Base-by-base conservation (phyloP, 768 basidiomycete genomes). In the Steccherinum ochraceum region DNA sequence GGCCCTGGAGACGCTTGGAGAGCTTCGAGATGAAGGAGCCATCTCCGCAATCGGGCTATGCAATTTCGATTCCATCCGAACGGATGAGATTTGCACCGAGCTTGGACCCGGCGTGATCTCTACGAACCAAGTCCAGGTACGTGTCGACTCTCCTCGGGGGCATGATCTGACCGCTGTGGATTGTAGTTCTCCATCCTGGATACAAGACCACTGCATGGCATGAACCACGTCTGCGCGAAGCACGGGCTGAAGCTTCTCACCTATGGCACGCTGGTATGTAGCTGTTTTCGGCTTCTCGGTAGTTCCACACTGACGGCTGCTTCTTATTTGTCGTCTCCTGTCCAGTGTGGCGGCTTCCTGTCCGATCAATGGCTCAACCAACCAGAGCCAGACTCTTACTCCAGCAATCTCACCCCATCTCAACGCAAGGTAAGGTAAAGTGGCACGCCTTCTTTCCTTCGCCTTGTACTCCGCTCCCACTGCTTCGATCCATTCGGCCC, bases 71-170 rank as follows among this genome's bases (percentile, higher is more conserved):
- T 68, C 86, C 1, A 72, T 75, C 45, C 72, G 77, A 41, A 85
- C 81, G 20, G 86, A 88, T 60, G 86, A 90, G 62, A 86, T 89
- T 48, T 90, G 89, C 65, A 80, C 83, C 18, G 73, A 77, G 40
- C 68, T 88, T 21, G 86, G 85, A 3, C 76, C 77, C 1, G 83
- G 81, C 1, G 74, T 73, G 30, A 79, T 90, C 45, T 82, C 84
- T 27, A 83, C 86, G 13, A 90, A 90, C 65, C 88, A 90, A 66
- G 80, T 90, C 12, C 86, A 84, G 74, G 87, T 89, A 62, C 16
- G 41, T 43, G 11, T n/a, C n/a, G n/a, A n/a, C n/a, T n/a, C n/a
- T n/a, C n/a, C n/a, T n/a, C n/a, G n/a, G n/a, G n/a, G 35, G 11
- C 35, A 39, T 11, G 11, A 11, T 39, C n/a, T 45, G 66, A 55